These are phyloP conservation scores for Calocera viscosa DNA, from an alignment of 768 basidiomycete genomes.

Conservation along the genomic window DNA sequence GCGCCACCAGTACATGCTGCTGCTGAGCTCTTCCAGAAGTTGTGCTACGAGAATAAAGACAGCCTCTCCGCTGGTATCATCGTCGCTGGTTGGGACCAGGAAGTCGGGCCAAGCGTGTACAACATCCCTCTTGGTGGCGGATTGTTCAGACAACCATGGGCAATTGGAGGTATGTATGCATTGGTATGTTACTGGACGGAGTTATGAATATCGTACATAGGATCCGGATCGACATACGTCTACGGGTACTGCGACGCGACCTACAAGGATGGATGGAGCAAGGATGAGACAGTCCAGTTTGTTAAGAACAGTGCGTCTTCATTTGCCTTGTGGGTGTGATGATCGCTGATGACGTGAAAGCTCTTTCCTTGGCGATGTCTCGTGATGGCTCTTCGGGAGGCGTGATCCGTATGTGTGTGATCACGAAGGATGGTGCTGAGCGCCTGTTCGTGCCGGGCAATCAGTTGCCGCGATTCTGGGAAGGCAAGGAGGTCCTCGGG, in stretches of 20 bases:
- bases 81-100: conserved; percentile 94
- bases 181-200: conserved; percentile 1
- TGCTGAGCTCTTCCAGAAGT: conserved; percentile 66
- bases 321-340: conserved; percentile 3
- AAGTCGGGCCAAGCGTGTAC: conserved; percentile 82
- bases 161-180: conserved; percentile 68
- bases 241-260: conserved; percentile 99
- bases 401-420: conserved; percentile 93
- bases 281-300: conserved; percentile 82
- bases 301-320: conserved; percentile 78
- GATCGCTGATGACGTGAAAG: conserved; percentile 31
- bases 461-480: conserved; percentile 81
- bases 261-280: conserved; percentile 81
- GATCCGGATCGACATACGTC: conserved; percentile 93
- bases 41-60: conserved; percentile 95
- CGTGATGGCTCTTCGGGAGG: conserved; percentile 97
- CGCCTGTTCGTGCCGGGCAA: conserved; percentile 85
- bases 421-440: conserved; percentile 85
- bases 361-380: conserved; percentile 89
- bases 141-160: conserved; percentile 95
- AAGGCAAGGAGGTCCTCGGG: conserved; percentile 61
- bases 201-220: conserved; percentile 28
- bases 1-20: conserved; percentile 71
- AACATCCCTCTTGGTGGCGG: conserved; percentile 96
- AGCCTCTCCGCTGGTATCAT: conserved; percentile 83